Evolutionary conservation across 352 stramenopile species (phyloP), one percentile per base, ranked within the genome.

Genomic region (Phytophthora crassamura): DNA sequence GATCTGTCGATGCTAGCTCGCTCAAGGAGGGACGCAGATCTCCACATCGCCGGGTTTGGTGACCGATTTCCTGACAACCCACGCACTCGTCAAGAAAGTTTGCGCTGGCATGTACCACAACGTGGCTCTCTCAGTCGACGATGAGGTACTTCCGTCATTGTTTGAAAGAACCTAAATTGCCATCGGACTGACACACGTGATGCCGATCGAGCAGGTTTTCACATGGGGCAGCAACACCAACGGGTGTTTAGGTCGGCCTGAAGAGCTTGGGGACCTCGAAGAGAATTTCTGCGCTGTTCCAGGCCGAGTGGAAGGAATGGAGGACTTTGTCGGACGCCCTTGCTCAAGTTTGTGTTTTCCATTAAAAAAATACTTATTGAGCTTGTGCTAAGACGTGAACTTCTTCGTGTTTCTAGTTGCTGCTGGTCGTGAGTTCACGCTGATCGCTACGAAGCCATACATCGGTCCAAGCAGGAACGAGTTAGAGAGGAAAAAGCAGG

Each of bases 161-260:
- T n/a, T 10, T 14, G 4, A n/a, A n/a, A 35, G 40, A 11, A 58
- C 15, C 12, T 5, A 45, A 9, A 33, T 36, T 12, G 2, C 22
- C 25, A 4, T 30, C 25, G 25, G 25, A 30, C 25, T 30, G 25
- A 30, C 25, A 30, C 4, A 30, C 25, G 3, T 30, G 25, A 34
- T 16, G 12, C 25, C 4, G 11, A 39, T 46, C 12, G 25, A 30
- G 7, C 40, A 88, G 82, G 82, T 98, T 8, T 98, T 98, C 58
- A 98, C 89, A 6, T 98, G 94, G 94, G 93, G 94, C 0, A 97
- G 84, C 70, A 98, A 98, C 65, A 84, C 73, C 14, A 94, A 98
- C 59, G 89, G 90, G 3, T 97, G 89, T 67, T 75, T 98, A 1
- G 94, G 94, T 1, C 70, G 89, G 41, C 76, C 78, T 0, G 68